Base-by-base conservation (phyloP, 2,329 filamentous ascomycete genomes). In the Lecanicillium sp. region DNA sequence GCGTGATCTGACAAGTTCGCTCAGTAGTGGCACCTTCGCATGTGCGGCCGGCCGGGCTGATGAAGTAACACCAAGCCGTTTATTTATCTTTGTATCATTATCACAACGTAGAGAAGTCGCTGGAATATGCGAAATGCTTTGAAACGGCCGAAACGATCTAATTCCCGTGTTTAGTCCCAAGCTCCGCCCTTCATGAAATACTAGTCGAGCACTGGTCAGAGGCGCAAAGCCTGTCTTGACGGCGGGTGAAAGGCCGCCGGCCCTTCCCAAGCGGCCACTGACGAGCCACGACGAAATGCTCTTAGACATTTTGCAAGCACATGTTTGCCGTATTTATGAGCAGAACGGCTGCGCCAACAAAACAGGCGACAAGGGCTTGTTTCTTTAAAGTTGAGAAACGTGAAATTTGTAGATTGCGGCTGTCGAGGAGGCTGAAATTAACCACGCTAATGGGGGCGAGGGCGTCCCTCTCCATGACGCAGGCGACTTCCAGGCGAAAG, bases 291-390 rank as follows among this genome's bases (percentile, higher is more conserved):
- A 54, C 43, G 56, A 54, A 43, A 57, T 52, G 49, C 51, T 55
- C 54, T 57, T 64, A 56, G 61, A 60, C 63, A 67, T 67, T 48
- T 55, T 58, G 47, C 51, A 52, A 50, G 51, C 49, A 58, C 63
- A 67, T 66, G 59, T 53, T 55, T 44, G 37, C 43, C 45, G 38
- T 46, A 45, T 44, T 40, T 38, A 39, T 37, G 42, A n/a, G n/a
- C n/a, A n/a, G 40, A 42, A 44, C 38, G 38, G 43, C 18, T 34
- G 37, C 39, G 36, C 40, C 38, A 38, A 27, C 35, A 37, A 5
- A 44, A 33, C 27, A 33, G 33, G 31, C 20, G 25, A 38, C 22
- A 28, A 25, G 40, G 35, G 29, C 34, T 27, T 14, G 29, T 19
- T 25, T 20, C 4, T 20, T 9, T 19, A 18, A 28, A 18, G 14